Base-by-base conservation (phyloP, 2,329 filamentous ascomycete species). In the Alternaria ventricosa region DNA sequence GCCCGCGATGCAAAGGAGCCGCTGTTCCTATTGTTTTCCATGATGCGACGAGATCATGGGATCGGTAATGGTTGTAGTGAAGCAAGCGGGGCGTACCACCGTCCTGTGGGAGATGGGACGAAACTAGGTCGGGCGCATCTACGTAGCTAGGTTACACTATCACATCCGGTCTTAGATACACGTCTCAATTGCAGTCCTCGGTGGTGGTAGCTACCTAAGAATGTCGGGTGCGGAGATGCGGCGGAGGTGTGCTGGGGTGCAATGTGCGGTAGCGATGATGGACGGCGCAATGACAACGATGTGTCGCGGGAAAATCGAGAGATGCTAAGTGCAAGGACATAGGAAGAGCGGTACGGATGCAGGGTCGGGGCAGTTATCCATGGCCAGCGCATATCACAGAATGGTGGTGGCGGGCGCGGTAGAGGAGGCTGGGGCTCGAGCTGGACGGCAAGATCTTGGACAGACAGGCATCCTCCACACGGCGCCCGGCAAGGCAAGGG, bases 11-110 rank as follows among this genome's bases (percentile, higher is more conserved):
- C 61, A 64, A 75, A 67, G 54, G 73, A 66, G 54, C 60, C 72
- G 66, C 66, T 73, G 64, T 68, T 72, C 58, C 68, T 73, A 59
- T 64, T 72, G 65, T 69, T 71, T 33, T 78, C 75, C 77, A 79
- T 79, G 49, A 44, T 72, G 70, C 55, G 58, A 61, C 63, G 51
- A 55, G 68, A 49, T 66, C 71, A 77, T 76, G 60, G 57, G 64
- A 60, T 20, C 18, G 62, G 60, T 25, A 47, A 33, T 61, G 61
- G 61, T 50, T 57, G 30, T 58, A 61, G 61, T 64, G 63, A 33
- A 27, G 47, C 44, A 58, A 57, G 36, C 63, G 67, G 54, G 55
- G 55, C 66, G 66, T 61, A 64, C 55, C 60, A 59, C 56, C 22
- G 51, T 66, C 57, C 49, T 43, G 68, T 61, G 61, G 59, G 33